Evolutionary conservation across 768 basidiomycete species (phyloP).

Genomic region (Mycena olivaceomarginata): DNA sequence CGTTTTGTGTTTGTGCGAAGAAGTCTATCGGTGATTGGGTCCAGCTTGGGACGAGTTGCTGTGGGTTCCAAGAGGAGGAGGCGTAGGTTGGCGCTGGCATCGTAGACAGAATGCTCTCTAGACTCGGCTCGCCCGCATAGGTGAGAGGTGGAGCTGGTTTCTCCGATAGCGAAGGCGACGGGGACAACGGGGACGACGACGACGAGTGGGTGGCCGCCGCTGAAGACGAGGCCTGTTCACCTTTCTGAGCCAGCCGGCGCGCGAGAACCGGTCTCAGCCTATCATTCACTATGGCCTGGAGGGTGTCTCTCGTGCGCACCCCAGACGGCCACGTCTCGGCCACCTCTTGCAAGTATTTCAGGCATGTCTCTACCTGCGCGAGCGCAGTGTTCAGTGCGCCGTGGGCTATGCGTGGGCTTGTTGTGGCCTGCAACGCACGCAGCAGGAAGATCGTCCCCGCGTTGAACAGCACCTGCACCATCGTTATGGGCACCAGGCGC

Average conservation of each 20-base stretch:
- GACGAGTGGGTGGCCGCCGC: not conserved
- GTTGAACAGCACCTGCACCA: conserved; percentile 60
- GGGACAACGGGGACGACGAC: not conserved
- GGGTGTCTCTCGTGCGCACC: conserved; percentile 13
- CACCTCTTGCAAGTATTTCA: conserved; percentile 29
- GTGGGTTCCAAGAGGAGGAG: not conserved
- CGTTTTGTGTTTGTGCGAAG: not conserved
- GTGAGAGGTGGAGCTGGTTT: not conserved
- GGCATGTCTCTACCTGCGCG: conserved; percentile 31
- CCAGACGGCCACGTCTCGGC: conserved; percentile 19
- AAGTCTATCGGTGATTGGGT: not conserved
- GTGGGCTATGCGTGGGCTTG: conserved; percentile 37
- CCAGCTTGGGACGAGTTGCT: not conserved
- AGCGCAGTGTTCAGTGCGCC: conserved; percentile 34
- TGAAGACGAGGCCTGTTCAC: not conserved
- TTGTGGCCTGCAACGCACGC: conserved; percentile 55
- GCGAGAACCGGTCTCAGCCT: conserved; percentile 26
- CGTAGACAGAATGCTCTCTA: not conserved
- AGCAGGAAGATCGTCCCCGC: conserved; percentile 63
- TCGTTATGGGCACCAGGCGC: conserved; percentile 57
- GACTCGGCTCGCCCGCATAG: not conserved
- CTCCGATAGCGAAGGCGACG: not conserved
- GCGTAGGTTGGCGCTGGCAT: not conserved
- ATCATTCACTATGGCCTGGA: conserved; percentile 18
- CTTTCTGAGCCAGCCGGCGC: conserved; percentile 19